These are phyloP conservation scores for Termitomyces sp. DNA, from an alignment of 768 basidiomycete genomes.

Conservation along the genomic window DNA sequence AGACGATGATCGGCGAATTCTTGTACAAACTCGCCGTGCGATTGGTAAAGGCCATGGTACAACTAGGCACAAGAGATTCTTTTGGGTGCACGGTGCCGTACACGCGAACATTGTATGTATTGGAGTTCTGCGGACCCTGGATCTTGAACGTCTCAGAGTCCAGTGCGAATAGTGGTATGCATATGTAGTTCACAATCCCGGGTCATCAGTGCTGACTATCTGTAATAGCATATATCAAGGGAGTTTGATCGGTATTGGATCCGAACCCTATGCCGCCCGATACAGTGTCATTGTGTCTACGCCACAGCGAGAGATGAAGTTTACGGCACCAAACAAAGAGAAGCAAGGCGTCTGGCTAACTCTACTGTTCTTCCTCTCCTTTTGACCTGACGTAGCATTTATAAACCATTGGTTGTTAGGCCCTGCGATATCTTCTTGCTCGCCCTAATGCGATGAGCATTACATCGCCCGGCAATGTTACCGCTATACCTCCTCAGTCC, in stretches of 20 bases:
- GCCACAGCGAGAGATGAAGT: slow-evolving; percentile 94
- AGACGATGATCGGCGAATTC: slow-evolving; percentile 99
- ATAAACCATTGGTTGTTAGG: slow-evolving; percentile 40
- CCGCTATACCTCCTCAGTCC: slow-evolving; percentile 40
- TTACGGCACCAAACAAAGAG: slow-evolving; percentile 94
- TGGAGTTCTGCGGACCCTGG: slow-evolving; percentile 97
- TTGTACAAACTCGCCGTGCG: slow-evolving; percentile 88
- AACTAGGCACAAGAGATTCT: slow-evolving; percentile 89
- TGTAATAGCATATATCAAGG: slow-evolving; percentile 81
- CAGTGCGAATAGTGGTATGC: slow-evolving; percentile 94
- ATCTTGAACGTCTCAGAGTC: slow-evolving; percentile 82
- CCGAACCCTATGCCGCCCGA: slow-evolving; percentile 91
- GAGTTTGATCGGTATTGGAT: slow-evolving; percentile 87
- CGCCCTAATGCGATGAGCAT: slow-evolving; percentile 49
- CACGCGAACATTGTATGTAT: slow-evolving; percentile 82
- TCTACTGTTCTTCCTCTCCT: slow-evolving; percentile 31
- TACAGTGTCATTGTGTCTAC: slow-evolving; percentile 93
- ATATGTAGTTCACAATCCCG: background rate
- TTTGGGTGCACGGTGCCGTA: slow-evolving; percentile 89
- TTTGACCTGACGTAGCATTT: slow-evolving; percentile 3
- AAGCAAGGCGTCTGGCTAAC: slow-evolving; percentile 96
- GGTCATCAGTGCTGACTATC: slow-evolving; percentile 8
- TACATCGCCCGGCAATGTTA: slow-evolving; percentile 33
- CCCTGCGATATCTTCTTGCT: slow-evolving; percentile 83
- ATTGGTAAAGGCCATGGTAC: slow-evolving; percentile 91